Conservation (phyloP, 345 rosid species). For the sweet orange (Citrus sinensis) region DNA sequence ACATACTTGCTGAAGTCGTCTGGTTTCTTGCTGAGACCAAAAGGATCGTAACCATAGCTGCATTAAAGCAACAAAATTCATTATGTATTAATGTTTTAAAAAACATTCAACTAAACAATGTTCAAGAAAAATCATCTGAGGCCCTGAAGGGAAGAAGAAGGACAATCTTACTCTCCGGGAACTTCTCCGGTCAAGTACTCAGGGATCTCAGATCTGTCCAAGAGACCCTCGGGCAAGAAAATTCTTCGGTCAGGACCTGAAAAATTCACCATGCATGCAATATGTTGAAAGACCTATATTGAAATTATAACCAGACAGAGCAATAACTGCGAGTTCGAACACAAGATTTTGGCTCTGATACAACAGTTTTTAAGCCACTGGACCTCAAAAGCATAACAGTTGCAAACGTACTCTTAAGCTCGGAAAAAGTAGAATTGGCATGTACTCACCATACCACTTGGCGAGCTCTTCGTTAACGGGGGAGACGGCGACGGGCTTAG, state of each 20-base stretch:
- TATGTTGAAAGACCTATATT: neutral
- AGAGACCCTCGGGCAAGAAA: slow-evolving; percentile 89
- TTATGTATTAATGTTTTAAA: neutral
- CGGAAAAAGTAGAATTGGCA: neutral
- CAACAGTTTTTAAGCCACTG: neutral
- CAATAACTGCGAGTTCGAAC: neutral
- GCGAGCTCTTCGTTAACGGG: slow-evolving; percentile 69
- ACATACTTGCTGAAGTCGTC: slow-evolving; percentile 85
- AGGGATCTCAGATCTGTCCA: slow-evolving; percentile 94
- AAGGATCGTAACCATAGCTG: slow-evolving; percentile 97
- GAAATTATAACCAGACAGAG: neutral
- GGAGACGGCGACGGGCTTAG: slow-evolving; percentile 52
- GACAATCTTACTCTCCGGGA: slow-evolving; percentile 75
- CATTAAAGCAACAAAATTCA: slow-evolving; percentile 6
- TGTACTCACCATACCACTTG: slow-evolving; percentile 94
- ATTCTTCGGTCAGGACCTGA: slow-evolving; percentile 96
- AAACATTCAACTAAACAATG: neutral
- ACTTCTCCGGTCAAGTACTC: slow-evolving; percentile 97
- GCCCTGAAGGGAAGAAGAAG: neutral
- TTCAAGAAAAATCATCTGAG: neutral
- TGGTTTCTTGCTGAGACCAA: slow-evolving; percentile 94
- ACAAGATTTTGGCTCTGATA: neutral
- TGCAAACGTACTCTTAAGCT: neutral
- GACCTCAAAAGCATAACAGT: neutral
- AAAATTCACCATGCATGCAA: slow-evolving; percentile 3